A percentile compares a stretch with the other conserved stretches of the same genome.
Conservation (phyloP, 352 stramenopile genomes). For the Phytopythium mirpurense region DNA sequence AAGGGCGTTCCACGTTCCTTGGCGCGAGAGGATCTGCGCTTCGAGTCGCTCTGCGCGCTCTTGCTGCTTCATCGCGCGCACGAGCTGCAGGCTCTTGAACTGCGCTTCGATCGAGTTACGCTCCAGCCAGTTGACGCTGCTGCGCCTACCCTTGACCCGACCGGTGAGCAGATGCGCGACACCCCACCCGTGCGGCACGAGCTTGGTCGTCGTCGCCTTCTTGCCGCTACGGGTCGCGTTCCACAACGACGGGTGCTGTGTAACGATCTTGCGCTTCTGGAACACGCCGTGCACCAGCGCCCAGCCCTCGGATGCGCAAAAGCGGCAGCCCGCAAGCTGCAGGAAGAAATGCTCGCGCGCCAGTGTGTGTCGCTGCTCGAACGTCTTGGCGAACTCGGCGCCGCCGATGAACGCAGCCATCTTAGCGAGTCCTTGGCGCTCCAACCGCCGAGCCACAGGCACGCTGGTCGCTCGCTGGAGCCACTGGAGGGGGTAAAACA, state of each 20-base stretch:
- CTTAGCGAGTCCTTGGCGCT: slow-evolving; percentile 40
- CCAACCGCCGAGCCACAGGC: slow-evolving; percentile 39
- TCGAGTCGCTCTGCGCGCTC: slow-evolving; percentile 58
- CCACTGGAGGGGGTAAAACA: slow-evolving; percentile 59
- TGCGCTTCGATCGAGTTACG: slow-evolving; percentile 64
- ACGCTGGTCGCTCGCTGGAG: slow-evolving; percentile 48
- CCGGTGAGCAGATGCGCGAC: slow-evolving; percentile 70
- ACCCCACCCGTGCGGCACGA: slow-evolving; percentile 71
- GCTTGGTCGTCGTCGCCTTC: slow-evolving; percentile 14
- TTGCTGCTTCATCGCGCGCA: slow-evolving; percentile 64
- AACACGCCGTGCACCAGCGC: slow-evolving; percentile 79
- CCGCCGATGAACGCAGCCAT: slow-evolving; percentile 56
- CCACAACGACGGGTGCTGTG: slow-evolving; percentile 16
- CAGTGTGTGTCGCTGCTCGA: slow-evolving; percentile 58
- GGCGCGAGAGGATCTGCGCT: slow-evolving; percentile 54
- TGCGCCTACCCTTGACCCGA: slow-evolving; percentile 10
- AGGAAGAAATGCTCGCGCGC: slow-evolving; percentile 46
- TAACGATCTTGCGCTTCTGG: slow-evolving; percentile 27
- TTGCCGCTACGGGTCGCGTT: slow-evolving; percentile 9
- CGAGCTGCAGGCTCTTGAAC: slow-evolving; percentile 64
- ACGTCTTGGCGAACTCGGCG: slow-evolving; percentile 60
- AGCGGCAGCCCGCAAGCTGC: slow-evolving; percentile 46
- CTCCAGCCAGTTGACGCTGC: slow-evolving; percentile 48
- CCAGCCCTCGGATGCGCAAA: slow-evolving; percentile 67
- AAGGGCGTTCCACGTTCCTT: slow-evolving; percentile 59